Evolutionary conservation across 441 rosid genomes (phyloP).

Genomic region (Daphne laureola): DNA sequence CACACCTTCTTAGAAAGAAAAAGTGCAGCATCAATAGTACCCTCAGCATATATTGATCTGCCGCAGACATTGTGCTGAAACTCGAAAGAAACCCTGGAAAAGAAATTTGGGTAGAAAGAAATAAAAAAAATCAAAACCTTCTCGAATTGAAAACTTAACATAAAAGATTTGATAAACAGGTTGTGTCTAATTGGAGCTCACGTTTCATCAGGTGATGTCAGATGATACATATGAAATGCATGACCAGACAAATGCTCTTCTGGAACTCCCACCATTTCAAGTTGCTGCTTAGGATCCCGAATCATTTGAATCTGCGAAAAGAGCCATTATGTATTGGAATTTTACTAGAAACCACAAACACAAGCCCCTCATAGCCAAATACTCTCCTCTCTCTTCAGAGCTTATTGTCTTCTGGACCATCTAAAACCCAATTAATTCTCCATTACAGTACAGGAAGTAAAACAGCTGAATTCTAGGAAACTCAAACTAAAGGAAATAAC

Average conservation of each 20-base stretch:
- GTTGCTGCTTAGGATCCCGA: slow-evolving; percentile 66
- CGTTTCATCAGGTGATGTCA: slow-evolving; percentile 87
- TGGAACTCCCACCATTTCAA: slow-evolving; percentile 84
- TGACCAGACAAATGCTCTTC: slow-evolving; percentile 77
- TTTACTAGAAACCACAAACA: too few species aligned
- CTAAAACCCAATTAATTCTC: too few species aligned
- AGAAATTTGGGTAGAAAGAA: slow-evolving; percentile 1
- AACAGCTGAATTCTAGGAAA: too few species aligned
- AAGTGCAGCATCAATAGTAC: slow-evolving; percentile 79
- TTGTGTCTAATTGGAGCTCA: slow-evolving; percentile 17
- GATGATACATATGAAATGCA: slow-evolving; percentile 86
- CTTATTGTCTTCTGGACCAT: too few species aligned
- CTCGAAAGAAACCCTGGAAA: slow-evolving; percentile 81
- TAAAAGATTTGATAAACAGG: background rate
- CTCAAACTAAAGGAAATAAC: too few species aligned
- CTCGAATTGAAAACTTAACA: slow-evolving; percentile 1
- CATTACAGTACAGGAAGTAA: too few species aligned
- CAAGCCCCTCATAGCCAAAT: too few species aligned
- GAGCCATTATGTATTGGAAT: too few species aligned
- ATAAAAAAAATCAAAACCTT: background rate
- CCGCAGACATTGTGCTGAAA: slow-evolving; percentile 98
- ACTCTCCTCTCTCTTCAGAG: too few species aligned
- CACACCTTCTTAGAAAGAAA: slow-evolving; percentile 84
- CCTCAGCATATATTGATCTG: slow-evolving; percentile 88
- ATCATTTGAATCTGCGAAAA: slow-evolving; percentile 58